phyloP scores from a whole-genome alignment of 164 flowering plant genomes.

The Sedum album region DNA sequence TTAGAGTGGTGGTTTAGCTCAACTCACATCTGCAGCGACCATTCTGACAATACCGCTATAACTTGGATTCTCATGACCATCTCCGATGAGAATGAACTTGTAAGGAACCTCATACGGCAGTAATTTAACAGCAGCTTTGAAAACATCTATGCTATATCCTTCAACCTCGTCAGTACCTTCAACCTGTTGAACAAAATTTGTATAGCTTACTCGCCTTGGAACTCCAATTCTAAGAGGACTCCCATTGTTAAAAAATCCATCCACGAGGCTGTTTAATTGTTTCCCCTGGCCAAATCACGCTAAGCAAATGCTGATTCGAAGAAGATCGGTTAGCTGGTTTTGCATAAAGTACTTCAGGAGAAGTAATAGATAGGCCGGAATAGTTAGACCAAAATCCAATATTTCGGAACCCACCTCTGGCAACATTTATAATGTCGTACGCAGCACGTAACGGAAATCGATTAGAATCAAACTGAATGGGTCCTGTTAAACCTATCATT shows the following conservation, averaged over 20 bases:
- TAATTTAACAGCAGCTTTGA: constrained; percentile 39
- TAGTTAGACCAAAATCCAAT: constrained; percentile 69
- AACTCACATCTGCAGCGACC: constrained; percentile 39
- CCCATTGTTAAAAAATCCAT: constrained; percentile 52
- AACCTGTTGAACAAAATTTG: constrained; percentile 25
- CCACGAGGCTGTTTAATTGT: constrained; percentile 43
- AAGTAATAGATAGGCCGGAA: constrained; percentile 44
- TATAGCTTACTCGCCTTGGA: constrained; percentile 44
- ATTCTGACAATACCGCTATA: constrained; percentile 31
- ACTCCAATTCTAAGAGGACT: constrained; percentile 43
- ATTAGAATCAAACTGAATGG: constrained; percentile 27
- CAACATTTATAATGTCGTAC: constrained; percentile 45
- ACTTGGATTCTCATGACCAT: constrained; percentile 47
- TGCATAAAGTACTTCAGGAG: constrained; percentile 40
- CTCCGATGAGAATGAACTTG: constrained; percentile 42
- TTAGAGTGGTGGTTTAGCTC: neutral
- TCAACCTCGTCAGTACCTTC: constrained; percentile 18
- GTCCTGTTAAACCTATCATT: constrained; percentile 51
- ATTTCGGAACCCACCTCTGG: constrained; percentile 23
- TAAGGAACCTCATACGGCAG: constrained; percentile 49
- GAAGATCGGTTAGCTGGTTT: constrained; percentile 36
- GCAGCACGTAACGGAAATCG: constrained; percentile 29
- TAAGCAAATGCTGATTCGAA: constrained; percentile 31
- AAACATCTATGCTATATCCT: constrained; percentile 59
- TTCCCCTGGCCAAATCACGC: constrained; percentile 57